Base-by-base conservation (phyloP, 2,329 filamentous ascomycete species). In the Colletotrichum navitas region DNA sequence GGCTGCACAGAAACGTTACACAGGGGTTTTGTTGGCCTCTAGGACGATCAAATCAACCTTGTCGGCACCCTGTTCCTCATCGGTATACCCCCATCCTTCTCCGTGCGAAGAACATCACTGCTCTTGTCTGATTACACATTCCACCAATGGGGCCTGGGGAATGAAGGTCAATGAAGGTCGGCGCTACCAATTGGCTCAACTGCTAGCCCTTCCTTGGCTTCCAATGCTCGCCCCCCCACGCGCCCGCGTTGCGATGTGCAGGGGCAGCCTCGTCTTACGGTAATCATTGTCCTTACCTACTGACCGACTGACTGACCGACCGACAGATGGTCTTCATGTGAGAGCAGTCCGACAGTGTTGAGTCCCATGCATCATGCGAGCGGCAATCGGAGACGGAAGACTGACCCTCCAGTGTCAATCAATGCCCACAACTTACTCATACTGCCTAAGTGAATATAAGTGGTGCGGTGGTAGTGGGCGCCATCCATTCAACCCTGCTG, bases 41-140 rank as follows among this genome's bases (percentile, higher is more conserved):
- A n/a, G 41, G 5, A n/a, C 32, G 32, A 36, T 36, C 43, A 39
- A 47, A 29, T 49, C 45, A 29, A 39, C 32, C 29, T 39, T 36
- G 12, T 14, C 32, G 4, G 11, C 43, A 11, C n/a, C 32, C 21
- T 16, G 21, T 7, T 51, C 1, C 45, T 26, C 43, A 62, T 62
- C 36, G 56, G 24, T 18, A 21, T 34, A 18, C 58, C 18, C 24
- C 26, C 41, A 34, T 16, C 32, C 26, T 10, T 26, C 21, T 56
- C n/a, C 4, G 29, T 29, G 34, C 34, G 29, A 36, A n/a, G 24
- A 14, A 18, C 1, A 26, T 24, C 6, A 55, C 16, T 47, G 45
- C 24, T 26, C 21, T 10, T 63, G 64, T 43, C 51, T 62, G 58
- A 63, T 63, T 68, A 47, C 29, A 21, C 68, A 68, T 68, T 71